These are phyloP conservation scores for Coniosporium apollinis DNA, from an alignment of 495 filamentous ascomycete species.

Conservation along the genomic window DNA sequence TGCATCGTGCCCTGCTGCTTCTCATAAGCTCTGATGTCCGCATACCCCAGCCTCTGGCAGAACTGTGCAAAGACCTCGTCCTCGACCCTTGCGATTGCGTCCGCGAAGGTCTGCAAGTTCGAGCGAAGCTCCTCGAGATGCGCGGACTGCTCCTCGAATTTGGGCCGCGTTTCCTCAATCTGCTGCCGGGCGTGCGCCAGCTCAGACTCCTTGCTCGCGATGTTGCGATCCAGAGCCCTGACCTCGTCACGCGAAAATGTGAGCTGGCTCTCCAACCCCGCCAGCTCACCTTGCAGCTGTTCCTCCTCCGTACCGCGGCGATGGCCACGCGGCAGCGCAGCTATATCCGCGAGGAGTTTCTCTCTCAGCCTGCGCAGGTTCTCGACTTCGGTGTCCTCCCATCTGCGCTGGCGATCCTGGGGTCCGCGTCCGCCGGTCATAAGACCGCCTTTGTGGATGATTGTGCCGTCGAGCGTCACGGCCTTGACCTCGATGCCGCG, in stretches of 20 bases:
- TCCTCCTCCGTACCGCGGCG: slow-evolving; percentile 64
- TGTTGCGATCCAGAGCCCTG: slow-evolving; percentile 66
- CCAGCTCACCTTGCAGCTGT: slow-evolving; percentile 58
- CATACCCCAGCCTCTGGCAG: slow-evolving; percentile 73
- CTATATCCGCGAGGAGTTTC: slow-evolving; percentile 55
- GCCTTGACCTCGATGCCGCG: slow-evolving; percentile 78
- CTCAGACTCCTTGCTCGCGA: slow-evolving; percentile 73
- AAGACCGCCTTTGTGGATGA: slow-evolving; percentile 91
- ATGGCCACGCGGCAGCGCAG: slow-evolving; percentile 55
- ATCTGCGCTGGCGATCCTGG: slow-evolving; percentile 55
- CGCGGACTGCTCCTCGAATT: slow-evolving; percentile 52
- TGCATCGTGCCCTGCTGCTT: slow-evolving; percentile 81
- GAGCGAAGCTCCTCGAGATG: slow-evolving; percentile 48
- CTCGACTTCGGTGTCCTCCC: slow-evolving; percentile 78
- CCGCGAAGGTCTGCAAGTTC: slow-evolving; percentile 49
- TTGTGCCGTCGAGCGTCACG: slow-evolving; percentile 77
- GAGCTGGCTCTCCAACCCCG: slow-evolving; percentile 65
- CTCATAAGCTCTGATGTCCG: slow-evolving; percentile 82
- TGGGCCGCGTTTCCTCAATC: slow-evolving; percentile 58
- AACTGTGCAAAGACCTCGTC: slow-evolving; percentile 80
- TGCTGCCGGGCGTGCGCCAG: slow-evolving; percentile 52
- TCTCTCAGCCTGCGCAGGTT: slow-evolving; percentile 55
- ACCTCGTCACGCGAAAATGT: slow-evolving; percentile 57
- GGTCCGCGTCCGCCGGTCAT: slow-evolving; percentile 88
- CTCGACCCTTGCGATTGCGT: slow-evolving; percentile 69